Evolutionary conservation across 108 stramenopile genomes (phyloP), one percentile per base, ranked within the genome.

Genomic region (Nitzschia palea): DNA sequence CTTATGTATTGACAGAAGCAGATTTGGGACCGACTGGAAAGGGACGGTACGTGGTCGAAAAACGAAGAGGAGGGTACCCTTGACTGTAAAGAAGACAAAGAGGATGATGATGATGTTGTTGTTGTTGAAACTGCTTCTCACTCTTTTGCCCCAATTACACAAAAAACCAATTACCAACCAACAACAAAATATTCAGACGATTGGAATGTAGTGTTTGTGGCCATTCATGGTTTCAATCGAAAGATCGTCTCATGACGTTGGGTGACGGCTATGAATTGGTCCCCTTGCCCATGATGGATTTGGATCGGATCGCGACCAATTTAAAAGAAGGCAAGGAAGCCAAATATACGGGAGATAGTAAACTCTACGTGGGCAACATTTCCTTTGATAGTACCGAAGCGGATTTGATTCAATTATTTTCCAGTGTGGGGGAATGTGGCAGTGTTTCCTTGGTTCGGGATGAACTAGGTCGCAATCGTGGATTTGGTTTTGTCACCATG

Each of bases 401-500:
- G 37, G 71, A 82, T 50, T 35, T 85, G 23, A 32, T 42, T 45
- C 52, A 67, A 54, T 18, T 47, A 35, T 82, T 82, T 74, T 20
- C 42, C 44, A 57, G 61, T 54, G 50, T 73, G 31, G 84, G 80
- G 29, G 66, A 56, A 54, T 84, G 74, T 28, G 82, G 82, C 22
- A 80, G 76, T 42, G 83, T 78, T 35, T 71, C 51, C 30, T 28
- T 89, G 52, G 86, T 96, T 8, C 79, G 61, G 8, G 91, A 87
- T 51, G 80, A 86, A 4, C 63, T 77, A 32, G 90, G 91, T 58
- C 67, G 86, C 54, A 82, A 73, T 74, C 74, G 88, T 32, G 96
- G 94, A 8, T 95, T 95, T 85, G 96, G 78, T 12, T 97, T 97
- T 74, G 87, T 97, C 55, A 85, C 89, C 40, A 89, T 94, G 83